Evolutionary conservation across 2,329 filamentous ascomycete genomes (phyloP), one percentile per base, ranked within the genome.

Genomic region (Aspergillus fumigatus): DNA sequence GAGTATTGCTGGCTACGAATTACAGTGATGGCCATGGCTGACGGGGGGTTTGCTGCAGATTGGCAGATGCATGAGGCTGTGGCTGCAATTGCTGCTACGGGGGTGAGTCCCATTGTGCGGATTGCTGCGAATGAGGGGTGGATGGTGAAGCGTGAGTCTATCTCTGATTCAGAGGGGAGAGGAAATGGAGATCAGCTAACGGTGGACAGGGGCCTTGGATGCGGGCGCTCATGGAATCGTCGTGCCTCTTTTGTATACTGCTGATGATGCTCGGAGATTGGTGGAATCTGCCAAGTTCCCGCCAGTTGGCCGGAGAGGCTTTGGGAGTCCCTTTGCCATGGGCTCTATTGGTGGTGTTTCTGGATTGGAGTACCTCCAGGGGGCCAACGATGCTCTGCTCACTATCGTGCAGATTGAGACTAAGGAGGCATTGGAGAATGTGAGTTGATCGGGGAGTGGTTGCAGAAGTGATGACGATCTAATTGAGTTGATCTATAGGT

Each of bases 211-310:
- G 51, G 83, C 83, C 10, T 75, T 86, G 40, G 84, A 86, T 62
- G 73, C 81, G 48, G 83, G 83, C 40, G 83, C 83, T 7, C 83
- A 86, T 65, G 83, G 82, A 32, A 77, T 86, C 38, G 72, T 84
- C 27, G 81, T 83, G 4, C 82, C 81, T 3, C 68, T 83, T 4
- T 73, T 83, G 35, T 77, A 81, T 59, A 81, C 77, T 0, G 77
- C 77, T 10, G 79, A 82, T 23, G 81, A 84, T 60, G 82, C 81
- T 4, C 74, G 73, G 60, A 76, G 71, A 26, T 72, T 84, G 27
- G 81, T 83, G 17, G 70, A 75, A 43, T 78, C 77, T 21, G 76
- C 80, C 29, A 84, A 84, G 62, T 85, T 84, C 62, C 82, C 82
- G 3, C 82, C 82, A 0, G 62, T 71, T 40, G 82, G 82, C 23